Evolutionary conservation across 148 eudicot species (phyloP).

Genomic region (Rheum nobile): DNA sequence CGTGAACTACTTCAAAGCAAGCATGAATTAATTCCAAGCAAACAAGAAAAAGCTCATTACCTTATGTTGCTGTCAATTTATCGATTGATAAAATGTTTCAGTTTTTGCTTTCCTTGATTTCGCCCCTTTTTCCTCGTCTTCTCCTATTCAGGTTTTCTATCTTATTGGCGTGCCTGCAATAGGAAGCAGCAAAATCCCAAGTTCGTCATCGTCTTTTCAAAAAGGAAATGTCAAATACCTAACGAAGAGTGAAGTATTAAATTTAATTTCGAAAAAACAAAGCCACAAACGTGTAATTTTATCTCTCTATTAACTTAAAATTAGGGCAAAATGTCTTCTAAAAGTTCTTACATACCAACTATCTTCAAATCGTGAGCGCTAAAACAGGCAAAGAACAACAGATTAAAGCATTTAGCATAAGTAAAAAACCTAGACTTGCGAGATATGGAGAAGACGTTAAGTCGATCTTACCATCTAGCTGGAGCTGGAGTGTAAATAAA

Average conservation of each 20-base stretch:
- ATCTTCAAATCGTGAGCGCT: no score
- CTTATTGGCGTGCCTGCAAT: background rate
- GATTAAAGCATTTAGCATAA: no score
- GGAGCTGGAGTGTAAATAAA: no score
- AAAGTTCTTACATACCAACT: no score
- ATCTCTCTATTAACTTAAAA: no score
- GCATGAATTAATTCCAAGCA: no score
- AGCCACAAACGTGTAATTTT: background rate
- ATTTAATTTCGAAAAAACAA: background rate
- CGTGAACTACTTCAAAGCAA: no score
- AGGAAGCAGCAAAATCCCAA: background rate
- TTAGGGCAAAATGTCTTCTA: no score
- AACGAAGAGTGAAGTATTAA: background rate
- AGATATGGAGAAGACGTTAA: background rate
- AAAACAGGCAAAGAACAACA: background rate
- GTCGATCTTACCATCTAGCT: background rate
- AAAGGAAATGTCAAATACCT: no score
- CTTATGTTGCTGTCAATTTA: background rate
- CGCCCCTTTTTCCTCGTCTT: background rate
- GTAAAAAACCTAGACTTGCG: background rate
- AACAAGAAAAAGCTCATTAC: slow-evolving; percentile 1
- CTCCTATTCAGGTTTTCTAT: background rate
- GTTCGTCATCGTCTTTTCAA: no score
- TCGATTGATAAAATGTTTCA: background rate
- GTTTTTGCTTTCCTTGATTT: background rate